Conservation (phyloP, 169 alveolate genomes). For the Cryptosporidium viatorum region DNA sequence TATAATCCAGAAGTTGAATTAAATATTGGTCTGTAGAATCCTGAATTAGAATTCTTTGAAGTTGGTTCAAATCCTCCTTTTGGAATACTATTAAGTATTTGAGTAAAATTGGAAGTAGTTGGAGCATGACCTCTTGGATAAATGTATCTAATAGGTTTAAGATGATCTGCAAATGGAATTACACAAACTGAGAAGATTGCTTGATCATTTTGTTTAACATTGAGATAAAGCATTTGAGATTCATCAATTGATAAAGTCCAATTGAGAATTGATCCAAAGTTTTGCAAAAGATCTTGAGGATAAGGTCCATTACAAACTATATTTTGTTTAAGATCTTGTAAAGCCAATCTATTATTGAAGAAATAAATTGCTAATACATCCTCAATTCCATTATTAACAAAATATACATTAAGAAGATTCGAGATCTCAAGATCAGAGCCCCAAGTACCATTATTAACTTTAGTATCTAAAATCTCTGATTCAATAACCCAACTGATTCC, state of each 20-base stretch:
- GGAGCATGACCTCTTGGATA: constrained; percentile 58
- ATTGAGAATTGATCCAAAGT: background rate
- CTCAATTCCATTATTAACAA: constrained; percentile 25
- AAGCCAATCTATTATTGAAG: constrained; percentile 16
- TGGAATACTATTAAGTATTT: constrained; percentile 12
- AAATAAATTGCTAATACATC: constrained; percentile 16
- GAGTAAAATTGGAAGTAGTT: constrained; percentile 14
- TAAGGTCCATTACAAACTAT: constrained; percentile 50
- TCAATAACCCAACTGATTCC: constrained; percentile 17
- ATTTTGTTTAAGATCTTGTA: constrained; percentile 13
- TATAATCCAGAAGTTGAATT: constrained; percentile 5
- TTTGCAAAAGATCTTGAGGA: background rate
- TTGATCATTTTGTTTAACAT: background rate
- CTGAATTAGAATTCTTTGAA: constrained; percentile 1
- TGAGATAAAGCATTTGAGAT: constrained; percentile 28
- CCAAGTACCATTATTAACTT: constrained; percentile 21
- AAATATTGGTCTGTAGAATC: constrained; percentile 28
- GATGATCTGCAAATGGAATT: constrained; percentile 14
- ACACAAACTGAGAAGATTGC: constrained; percentile 20
- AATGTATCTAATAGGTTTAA: constrained; percentile 7
- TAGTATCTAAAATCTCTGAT: background rate
- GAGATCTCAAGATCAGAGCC: background rate
- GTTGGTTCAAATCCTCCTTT: constrained; percentile 61
- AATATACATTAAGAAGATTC: constrained; percentile 5
- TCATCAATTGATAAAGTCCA: constrained; percentile 38